Conservation (phyloP, 2,329 filamentous ascomycete genomes). For the Aspergillus alliaceus region DNA sequence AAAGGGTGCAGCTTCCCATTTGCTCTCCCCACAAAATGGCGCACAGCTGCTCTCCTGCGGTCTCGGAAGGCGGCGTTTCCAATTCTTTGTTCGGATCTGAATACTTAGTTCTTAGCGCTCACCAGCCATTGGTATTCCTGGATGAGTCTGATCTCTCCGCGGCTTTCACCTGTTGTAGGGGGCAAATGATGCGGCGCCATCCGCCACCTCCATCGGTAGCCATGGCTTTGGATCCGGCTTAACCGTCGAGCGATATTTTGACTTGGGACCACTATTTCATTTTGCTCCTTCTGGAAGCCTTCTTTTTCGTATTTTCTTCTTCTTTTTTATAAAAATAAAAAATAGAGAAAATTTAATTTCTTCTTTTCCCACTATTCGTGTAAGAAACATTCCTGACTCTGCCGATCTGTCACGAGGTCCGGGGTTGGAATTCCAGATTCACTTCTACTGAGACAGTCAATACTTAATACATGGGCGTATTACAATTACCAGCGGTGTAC, state of each 20-base stretch:
- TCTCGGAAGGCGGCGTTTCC: neutral
- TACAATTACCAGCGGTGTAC: neutral
- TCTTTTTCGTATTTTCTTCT: neutral
- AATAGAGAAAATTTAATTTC: neutral
- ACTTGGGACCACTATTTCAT: neutral
- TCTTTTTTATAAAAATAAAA: neutral
- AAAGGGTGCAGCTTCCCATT: slow-evolving; percentile 9
- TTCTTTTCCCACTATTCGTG: neutral
- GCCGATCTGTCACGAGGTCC: slow-evolving; percentile 16
- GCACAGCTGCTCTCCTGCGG: slow-evolving; percentile 5
- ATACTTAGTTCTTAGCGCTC: neutral
- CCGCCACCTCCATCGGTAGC: slow-evolving; percentile 14
- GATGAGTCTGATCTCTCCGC: neutral
- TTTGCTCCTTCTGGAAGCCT: neutral
- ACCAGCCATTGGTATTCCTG: neutral
- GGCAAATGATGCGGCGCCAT: slow-evolving; percentile 16
- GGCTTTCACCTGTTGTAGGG: slow-evolving; percentile 10
- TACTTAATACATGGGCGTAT: neutral
- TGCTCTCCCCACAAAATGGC: slow-evolving; percentile 21
- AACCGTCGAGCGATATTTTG: neutral
- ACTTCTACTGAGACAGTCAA: neutral
- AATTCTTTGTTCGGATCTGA: neutral
- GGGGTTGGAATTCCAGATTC: slow-evolving; percentile 11
- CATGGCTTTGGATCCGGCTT: neutral
- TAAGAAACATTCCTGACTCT: no score